Evolutionary conservation across 2,329 filamentous ascomycete genomes (phyloP), one percentile per base, ranked within the genome.

Genomic region (Blumeria hordei): DNA sequence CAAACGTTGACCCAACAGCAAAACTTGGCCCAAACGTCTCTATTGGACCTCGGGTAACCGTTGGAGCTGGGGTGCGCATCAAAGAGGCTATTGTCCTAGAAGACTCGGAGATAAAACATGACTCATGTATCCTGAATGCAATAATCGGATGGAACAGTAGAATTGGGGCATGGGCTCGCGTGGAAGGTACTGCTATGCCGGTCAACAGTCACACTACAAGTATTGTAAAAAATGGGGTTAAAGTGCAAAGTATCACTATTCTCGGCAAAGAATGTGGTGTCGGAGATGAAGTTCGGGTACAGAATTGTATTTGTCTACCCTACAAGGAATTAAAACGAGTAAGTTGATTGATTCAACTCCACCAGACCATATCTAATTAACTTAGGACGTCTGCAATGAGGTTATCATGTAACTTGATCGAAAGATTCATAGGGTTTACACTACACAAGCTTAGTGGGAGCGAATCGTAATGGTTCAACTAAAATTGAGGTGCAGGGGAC

Each of bases 321-420:
- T 94, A 88, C 70, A 98, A 98, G 77, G 92, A 96, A 72, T 71
- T 98, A 68, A 96, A 95, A 80, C 79, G 88, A 72, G 86, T 90
- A 72, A 68, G 84, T 50, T 50, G 47, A 12, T 32, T 21, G 14
- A 33, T 34, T 14, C 3, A 28, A 34, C 7, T 14, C 11, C 28
- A 18, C 18, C 7, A 14, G 2, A 28, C 32, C 10, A 14, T 7
- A 14, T 34, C 47, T 50, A 34, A 50, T 16, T 5, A 7, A 50
- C 9, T 11, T 34, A 50, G 47, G 47, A 50, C 34, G 47, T 50
- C 6, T 50, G 47, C 14, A 50, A 50, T 14, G 47, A 50, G 34
- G 34, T 50, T 12, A 50, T 50, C 28, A 50, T 50, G 47, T 50
- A 32, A 50, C 12, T 8, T 4, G 21, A 28, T 28, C 21, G 21